These are phyloP conservation scores for Naganishia onofrii DNA, from an alignment of 768 basidiomycete species.

Conservation along the genomic window DNA sequence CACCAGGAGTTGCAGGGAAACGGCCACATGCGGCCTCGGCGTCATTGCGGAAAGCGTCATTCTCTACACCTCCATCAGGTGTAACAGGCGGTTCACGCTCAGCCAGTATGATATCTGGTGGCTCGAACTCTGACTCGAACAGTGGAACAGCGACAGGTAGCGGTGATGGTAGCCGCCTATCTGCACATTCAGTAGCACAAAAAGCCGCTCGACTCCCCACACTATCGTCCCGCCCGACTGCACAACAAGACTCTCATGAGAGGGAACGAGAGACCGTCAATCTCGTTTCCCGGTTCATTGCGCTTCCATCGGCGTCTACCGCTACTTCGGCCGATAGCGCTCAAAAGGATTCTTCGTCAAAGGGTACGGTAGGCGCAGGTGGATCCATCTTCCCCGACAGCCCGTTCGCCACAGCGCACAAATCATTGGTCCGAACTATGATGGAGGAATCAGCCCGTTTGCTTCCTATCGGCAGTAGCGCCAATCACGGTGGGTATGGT, in stretches of 20 bases:
- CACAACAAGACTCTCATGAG: background rate
- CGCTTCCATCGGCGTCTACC: background rate
- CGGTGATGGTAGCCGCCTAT: background rate
- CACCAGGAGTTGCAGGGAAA: background rate
- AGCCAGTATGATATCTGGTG: background rate
- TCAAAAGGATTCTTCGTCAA: too few relatives aligned
- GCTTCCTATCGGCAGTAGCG: background rate
- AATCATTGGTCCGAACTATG: conserved; percentile 17
- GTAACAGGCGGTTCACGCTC: background rate
- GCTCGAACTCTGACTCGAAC: background rate
- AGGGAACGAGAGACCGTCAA: conserved; percentile 22
- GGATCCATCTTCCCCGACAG: conserved; percentile 11
- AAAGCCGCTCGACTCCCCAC: conserved; percentile 23
- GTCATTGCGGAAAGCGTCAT: conserved; percentile 23
- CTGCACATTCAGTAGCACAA: conserved; percentile 27
- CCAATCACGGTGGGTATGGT: too few relatives aligned
- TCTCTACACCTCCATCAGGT: background rate
- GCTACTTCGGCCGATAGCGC: background rate
- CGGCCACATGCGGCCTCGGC: conserved; percentile 6
- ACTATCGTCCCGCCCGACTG: background rate
- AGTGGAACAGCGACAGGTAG: too few relatives aligned
- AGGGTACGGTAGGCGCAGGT: background rate
- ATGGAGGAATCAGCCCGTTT: conserved; percentile 26
- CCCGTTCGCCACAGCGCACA: conserved; percentile 24
- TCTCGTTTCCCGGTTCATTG: conserved; percentile 27